Conservation (phyloP, 495 filamentous ascomycete species). For the Chaetomium tenue region DNA sequence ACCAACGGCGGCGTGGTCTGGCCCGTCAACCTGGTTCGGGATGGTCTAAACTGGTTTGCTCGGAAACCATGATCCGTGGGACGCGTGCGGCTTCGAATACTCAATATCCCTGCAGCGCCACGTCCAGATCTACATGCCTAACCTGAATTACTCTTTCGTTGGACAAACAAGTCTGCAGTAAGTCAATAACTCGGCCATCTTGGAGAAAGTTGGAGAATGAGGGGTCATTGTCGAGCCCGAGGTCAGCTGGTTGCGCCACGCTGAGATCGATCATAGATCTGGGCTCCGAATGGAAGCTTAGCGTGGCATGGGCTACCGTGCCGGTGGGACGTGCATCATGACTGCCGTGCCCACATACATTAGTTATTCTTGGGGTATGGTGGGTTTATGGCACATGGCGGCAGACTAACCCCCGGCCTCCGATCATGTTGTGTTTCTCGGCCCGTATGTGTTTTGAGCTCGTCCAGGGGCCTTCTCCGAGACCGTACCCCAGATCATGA, state of each 20-base stretch:
- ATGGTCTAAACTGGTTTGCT: neutral
- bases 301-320: neutral
- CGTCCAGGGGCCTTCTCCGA: too few species aligned
- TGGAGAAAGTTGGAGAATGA: conserved; percentile 4
- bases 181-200: neutral
- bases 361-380: neutral
- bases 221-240: neutral
- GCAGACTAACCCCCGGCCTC: too few species aligned
- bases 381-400: too few species aligned
- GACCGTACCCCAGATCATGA: too few species aligned
- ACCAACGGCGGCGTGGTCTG: neutral
- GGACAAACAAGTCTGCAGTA: neutral
- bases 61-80: conserved; percentile 5
- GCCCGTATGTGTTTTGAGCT: too few species aligned
- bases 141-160: too few species aligned
- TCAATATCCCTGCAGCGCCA: too few species aligned
- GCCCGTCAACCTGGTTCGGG: neutral
- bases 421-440: too few species aligned
- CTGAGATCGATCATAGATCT: neutral
- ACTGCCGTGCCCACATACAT: neutral
- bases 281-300: neutral
- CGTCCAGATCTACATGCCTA: too few species aligned
- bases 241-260: neutral
- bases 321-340: neutral
- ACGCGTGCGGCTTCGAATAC: neutral